Evolutionary conservation across 1,139 yeast genomes (phyloP).

Genomic region (Lodderomyces beijingensis): DNA sequence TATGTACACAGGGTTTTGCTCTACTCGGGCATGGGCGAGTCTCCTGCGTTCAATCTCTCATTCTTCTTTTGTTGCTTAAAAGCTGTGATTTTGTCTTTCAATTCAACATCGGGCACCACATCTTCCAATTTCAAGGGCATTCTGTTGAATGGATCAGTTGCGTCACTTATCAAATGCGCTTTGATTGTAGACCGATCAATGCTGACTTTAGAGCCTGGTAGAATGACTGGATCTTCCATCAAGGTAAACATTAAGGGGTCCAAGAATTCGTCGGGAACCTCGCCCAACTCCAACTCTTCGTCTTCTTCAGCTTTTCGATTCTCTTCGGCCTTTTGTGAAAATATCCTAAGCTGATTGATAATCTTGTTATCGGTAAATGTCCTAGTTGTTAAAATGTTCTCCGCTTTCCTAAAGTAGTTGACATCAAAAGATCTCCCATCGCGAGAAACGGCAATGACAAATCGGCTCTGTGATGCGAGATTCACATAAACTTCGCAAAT

Average conservation of each 20-base stretch:
- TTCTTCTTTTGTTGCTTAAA: constrained; percentile 45
- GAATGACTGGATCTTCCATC: constrained; percentile 92
- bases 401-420: constrained; percentile 66
- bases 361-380: constrained; percentile 50
- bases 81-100: constrained; percentile 56
- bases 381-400: constrained; percentile 55
- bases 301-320: constrained; percentile 64
- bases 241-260: constrained; percentile 95
- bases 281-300: constrained; percentile 86
- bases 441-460: constrained; percentile 75
- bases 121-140: constrained; percentile 87
- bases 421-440: constrained; percentile 84
- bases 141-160: constrained; percentile 96
- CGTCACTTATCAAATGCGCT: constrained; percentile 88
- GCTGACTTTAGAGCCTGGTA: constrained; percentile 79
- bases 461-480: constrained; percentile 58
- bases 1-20: too few species aligned
- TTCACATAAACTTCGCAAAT: constrained; percentile 75
- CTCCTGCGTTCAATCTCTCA: constrained; percentile 13
- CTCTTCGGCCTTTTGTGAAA: constrained; percentile 61
- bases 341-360: constrained; percentile 46
- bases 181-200: constrained; percentile 90
- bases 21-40: too few species aligned
- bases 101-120: constrained; percentile 69
- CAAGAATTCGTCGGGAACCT: constrained; percentile 91